Percentiles rank a stretch among this genome's conserved stretches.
These are phyloP conservation scores for Eutrema heterophyllum DNA, from an alignment of 345 rosid species.

Conservation along the genomic window DNA sequence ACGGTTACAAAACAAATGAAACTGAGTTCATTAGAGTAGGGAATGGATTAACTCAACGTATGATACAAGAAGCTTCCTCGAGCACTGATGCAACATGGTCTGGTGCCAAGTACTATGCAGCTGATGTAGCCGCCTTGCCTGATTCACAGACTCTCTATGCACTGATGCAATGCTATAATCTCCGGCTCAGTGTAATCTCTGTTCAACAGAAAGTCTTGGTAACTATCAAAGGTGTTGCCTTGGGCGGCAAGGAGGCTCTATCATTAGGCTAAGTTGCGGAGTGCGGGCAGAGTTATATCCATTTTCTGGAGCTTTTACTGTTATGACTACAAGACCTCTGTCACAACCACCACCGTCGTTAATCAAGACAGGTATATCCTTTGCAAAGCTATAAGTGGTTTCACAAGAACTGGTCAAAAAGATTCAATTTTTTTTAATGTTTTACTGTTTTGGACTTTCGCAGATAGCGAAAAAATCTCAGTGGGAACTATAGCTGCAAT, in stretches of 20 bases:
- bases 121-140: constrained; percentile 7
- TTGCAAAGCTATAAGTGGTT: neutral
- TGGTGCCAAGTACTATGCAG: constrained; percentile 8
- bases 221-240: neutral
- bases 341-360: no score
- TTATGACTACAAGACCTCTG: neutral
- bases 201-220: constrained; percentile 24
- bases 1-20: neutral
- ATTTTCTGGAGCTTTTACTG: neutral
- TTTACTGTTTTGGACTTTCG: neutral
- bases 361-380: neutral
- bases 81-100: neutral
- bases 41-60: neutral
- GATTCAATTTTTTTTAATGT: neutral
- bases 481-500: neutral
- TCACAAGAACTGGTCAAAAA: neutral
- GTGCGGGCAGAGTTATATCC: neutral
- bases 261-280: neutral
- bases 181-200: constrained; percentile 10
- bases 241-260: neutral
- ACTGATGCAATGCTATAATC: constrained; percentile 39
- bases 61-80: neutral
- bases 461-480: neutral
- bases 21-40: constrained; percentile 11
- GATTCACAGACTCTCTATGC: constrained; percentile 17